Percentiles rank a stretch among this genome's conserved stretches.
Conservation (phyloP, 192 early-diverging fungal species). For the Coemansia sp. region DNA sequence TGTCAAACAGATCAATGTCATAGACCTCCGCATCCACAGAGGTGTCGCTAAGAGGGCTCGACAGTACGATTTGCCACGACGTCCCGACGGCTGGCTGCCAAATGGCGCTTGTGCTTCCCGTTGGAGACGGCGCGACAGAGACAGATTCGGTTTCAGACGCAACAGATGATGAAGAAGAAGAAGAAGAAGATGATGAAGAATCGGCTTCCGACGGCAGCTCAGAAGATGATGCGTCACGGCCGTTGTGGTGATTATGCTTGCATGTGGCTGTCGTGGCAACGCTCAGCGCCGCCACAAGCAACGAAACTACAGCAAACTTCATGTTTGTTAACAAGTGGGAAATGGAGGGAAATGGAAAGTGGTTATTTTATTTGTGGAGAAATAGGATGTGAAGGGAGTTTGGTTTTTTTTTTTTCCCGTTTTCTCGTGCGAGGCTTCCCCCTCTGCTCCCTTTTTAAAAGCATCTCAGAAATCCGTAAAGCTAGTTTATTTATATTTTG, state of each 20-base stretch:
- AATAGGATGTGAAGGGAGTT: too few relatives aligned
- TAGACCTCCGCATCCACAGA: background rate
- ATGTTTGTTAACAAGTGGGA: background rate
- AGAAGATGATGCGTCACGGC: background rate
- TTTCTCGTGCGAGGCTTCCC: too few relatives aligned
- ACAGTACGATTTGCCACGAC: slow-evolving; percentile 4
- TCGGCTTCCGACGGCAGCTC: background rate
- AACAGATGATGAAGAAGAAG: background rate
- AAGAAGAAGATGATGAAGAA: too few relatives aligned
- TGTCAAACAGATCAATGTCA: slow-evolving; percentile 2
- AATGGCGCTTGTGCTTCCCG: background rate
- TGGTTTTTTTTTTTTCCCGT: too few relatives aligned
- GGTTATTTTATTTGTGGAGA: too few relatives aligned
- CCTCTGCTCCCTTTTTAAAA: too few relatives aligned
- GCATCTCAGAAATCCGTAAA: too few relatives aligned
- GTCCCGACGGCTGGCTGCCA: slow-evolving; percentile 4
- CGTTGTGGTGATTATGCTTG: background rate
- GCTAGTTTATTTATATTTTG: too few relatives aligned
- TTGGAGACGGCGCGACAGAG: background rate
- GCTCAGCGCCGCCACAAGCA: background rate
- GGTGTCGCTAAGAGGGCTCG: background rate
- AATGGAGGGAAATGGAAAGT: background rate
- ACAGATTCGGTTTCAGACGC: background rate
- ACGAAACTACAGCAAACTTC: background rate
- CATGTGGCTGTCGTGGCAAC: background rate